Base-by-base conservation (phyloP, 257 asterid genomes). In the Nicotiana paniculata region DNA sequence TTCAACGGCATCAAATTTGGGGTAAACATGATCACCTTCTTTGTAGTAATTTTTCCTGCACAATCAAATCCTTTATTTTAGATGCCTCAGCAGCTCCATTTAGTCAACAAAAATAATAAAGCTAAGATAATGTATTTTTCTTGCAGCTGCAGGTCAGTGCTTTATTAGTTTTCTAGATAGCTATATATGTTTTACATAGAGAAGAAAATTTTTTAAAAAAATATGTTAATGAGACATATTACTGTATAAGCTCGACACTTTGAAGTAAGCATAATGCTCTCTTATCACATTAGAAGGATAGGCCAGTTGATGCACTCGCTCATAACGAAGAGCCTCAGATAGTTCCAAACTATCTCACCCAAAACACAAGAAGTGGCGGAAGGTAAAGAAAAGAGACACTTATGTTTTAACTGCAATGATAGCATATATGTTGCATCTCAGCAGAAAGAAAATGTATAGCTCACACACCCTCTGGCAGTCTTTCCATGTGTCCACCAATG, bases 401-500 rank as follows among this genome's bases (percentile, higher is more conserved):
- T 16, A 57, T 57, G 62, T 17, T 57, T 32, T 18, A 68, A 68
- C n/a, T 15, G 17, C 54, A 68, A 68, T 18, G 30, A 66, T 9
- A 17, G 54, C 30, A 39, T 69, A 39, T 39, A 39, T 10, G 35
- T 39, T 70, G 58, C 77, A 39, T 43, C n/a, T 72, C 35, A 72
- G 11, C 11, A 46, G 33, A 70, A 59, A 43, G 51, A 43, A 43
- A 43, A 43, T 9, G 12, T 43, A 43, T 9, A 18, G 70, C 32
- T 62, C 68, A 83, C 83, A 53, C 81, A 92, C 99, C 99, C 99
- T 77, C 97, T 94, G 57, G 99, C 89, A 62, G 98, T 96, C 92
- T 96, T 96, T 65, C 99, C 98, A 81, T 96, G 98, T 17, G 93
- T 85, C 99, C 99, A 96, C 99, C 99, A 96, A 74, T 96, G 99